Evolutionary conservation across 106 monocot species (phyloP), one percentile per base, ranked within the genome.

Genomic region (Narthecium ossifragum): DNA sequence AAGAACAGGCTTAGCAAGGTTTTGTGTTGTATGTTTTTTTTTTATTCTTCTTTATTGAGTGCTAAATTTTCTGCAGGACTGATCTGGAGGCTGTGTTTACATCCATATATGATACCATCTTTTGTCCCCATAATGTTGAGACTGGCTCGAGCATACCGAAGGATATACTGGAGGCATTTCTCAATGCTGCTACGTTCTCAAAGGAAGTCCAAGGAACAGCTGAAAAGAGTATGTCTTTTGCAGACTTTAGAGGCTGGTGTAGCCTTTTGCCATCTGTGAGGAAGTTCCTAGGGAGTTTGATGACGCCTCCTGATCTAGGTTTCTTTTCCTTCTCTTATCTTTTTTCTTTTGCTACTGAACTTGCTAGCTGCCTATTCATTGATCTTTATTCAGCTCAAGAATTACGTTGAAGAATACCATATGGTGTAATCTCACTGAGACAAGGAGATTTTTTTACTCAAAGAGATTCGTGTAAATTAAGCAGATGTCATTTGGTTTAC

Each of bases 171-270:
- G 66, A 81, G 62, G 69, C 65, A 72, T 90, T 84, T 76, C 39
- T 90, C 18, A 81, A 66, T 60, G 66, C 73, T 33, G 78, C 89
- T 60, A 55, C 55, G 34, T 88, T 88, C 78, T 77, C 85, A 32
- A 69, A 74, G 33, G 53, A 70, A 69, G 64, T 28, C 67, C 72
- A 77, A 69, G 71, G 71, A 51, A 37, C 9, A 8, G 14, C 46
- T 46, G 78, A 65, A 51, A 53, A 52, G 30, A 51, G 51, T 57
- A 81, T 98, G 87, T 81, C 86, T 25, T 63, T 77, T 37, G 45
- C 32, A 45, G 83, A 98, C 69, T 87, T 98, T 70, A 87, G 67
- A 57, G 78, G 54, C 52, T 98, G 90, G 96, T 90, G 83, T 59
- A 75, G 31, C 31, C 34, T 70, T 56, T 21, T 86, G 8, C 96